Percentiles rank a stretch among this genome's conserved stretches.
phyloP scores from a whole-genome alignment of 1,139 yeast species.

The Arxiozyma telluris region DNA sequence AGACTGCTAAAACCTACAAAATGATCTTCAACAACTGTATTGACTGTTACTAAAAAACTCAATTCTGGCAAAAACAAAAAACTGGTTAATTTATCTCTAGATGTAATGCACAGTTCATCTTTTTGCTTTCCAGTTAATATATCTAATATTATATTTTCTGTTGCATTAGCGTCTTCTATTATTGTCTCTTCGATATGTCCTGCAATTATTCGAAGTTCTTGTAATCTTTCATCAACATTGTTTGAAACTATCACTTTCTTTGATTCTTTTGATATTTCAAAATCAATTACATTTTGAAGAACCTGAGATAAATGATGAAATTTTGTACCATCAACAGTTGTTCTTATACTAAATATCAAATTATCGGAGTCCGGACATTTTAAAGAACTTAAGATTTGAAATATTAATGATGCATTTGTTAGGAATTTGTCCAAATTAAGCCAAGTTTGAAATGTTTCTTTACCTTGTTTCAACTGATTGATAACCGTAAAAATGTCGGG shows the following conservation, averaged over 20 bases:
- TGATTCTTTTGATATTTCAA: constrained; percentile 31
- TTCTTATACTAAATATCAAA: constrained; percentile 5
- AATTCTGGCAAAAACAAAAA: constrained; percentile 40
- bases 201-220: constrained; percentile 30
- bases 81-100: constrained; percentile 22
- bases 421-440: constrained; percentile 16
- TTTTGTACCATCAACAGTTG: constrained; percentile 7
- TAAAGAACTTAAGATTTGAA: constrained; percentile 6
- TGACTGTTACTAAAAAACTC: constrained; percentile 34
- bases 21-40: constrained; percentile 10
- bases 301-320: constrained; percentile 9
- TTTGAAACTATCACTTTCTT: constrained; percentile 29
- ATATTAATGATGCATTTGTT: constrained; percentile 8
- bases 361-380: constrained; percentile 2
- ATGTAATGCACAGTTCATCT: constrained; percentile 2
- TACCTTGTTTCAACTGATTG: constrained; percentile 27
- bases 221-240: constrained; percentile 31
- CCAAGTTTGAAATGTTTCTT: constrained; percentile 26
- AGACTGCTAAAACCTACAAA: constrained; percentile 7
- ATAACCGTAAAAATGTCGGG: constrained; percentile 27
- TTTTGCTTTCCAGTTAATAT: constrained; percentile 8
- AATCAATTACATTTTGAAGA: constrained; percentile 30
- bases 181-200: constrained; percentile 33
- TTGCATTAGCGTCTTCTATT: constrained; percentile 21
- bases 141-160: constrained; percentile 6